These are phyloP conservation scores for Raffaelea arxii DNA, from an alignment of 2,329 filamentous ascomycete genomes.

Conservation along the genomic window DNA sequence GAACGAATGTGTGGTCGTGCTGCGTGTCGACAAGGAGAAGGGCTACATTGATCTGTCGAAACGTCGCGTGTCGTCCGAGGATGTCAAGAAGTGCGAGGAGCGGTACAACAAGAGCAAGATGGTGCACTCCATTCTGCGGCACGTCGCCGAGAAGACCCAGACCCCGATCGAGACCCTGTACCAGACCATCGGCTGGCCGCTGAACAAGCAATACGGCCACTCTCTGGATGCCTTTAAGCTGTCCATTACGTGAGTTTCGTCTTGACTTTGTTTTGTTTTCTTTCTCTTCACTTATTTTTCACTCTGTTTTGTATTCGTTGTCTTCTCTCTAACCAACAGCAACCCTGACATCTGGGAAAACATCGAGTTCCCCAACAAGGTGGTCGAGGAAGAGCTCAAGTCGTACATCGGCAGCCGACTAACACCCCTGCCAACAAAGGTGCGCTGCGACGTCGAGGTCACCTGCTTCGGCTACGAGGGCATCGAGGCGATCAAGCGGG, in stretches of 20 bases:
- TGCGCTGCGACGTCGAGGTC: constrained; percentile 94
- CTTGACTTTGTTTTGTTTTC: not conserved
- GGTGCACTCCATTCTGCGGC: constrained; percentile 97
- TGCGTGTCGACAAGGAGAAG: constrained; percentile 99
- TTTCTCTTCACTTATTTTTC: not conserved
- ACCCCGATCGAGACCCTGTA: constrained; percentile 92
- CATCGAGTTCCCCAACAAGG: constrained; percentile 75
- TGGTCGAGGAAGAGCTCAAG: constrained; percentile 81
- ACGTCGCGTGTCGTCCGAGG: constrained; percentile 92
- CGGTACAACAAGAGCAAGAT: constrained; percentile 99
- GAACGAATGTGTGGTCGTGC: constrained; percentile 96
- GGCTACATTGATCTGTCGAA: constrained; percentile 97
- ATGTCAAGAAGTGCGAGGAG: constrained; percentile 97
- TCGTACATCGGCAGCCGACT: constrained; percentile 95
- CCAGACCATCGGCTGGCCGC: constrained; percentile 88
- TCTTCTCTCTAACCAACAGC: constrained; percentile 30
- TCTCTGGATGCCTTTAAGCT: constrained; percentile 98
- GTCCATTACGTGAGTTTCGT: constrained; percentile 71
- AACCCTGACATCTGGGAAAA: constrained; percentile 96
- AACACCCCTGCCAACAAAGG: constrained; percentile 97
- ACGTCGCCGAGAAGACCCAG: constrained; percentile 94
- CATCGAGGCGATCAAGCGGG: constrained; percentile 94
- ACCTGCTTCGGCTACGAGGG: constrained; percentile 94
- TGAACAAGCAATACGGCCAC: constrained; percentile 96
- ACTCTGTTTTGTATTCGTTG: not conserved